Base-by-base conservation (phyloP, 768 basidiomycete species). In the Lentinus brumalis region DNA sequence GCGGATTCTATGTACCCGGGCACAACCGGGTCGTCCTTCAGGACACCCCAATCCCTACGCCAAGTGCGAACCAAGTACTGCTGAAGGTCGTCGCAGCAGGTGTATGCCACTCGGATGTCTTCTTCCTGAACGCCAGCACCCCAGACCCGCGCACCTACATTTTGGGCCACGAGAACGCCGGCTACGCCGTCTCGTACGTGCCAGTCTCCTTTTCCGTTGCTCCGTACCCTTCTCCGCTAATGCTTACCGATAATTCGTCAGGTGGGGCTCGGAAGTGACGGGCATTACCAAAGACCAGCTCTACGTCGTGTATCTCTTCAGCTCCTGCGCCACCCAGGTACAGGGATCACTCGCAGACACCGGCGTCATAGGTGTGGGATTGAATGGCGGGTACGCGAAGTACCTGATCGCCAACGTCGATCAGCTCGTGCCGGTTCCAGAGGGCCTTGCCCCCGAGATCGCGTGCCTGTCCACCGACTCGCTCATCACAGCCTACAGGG, bases 11-110 rank as follows among this genome's bases (percentile, higher is more conserved):
- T n/a, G 29, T 55, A 6, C 92, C 57, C 21, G 62, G 62, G 2
- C n/a, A 63, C 40, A 59, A 55, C 49, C 21, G 80, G 61, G 21
- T 79, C 78, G 31, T 76, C 74, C 26, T 56, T 26, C 49, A 51
- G 47, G 46, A 59, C 41, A 21, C 51, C 0, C 62, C 62, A 6
- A 44, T 59, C 21, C 57, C 62, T 1, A 59, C 49, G 1, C 53
- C 62, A 1, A 53, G 49, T 4, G 47, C 57, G 0, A 42, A 55
- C 16, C 41, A 63, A 18, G 62, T 63, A n/a, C 47, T 63, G 29
- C 42, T 63, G 32, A 63, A 63, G 49, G 49, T 59, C 53, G 62
- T 57, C n/a, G 62, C 62, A 2, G 40, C 53, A 18, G 62, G 62
- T 2, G 62, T 63, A 3, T 63, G 62, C 38, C 62, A 63, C 53